Evolutionary conservation across 2,329 filamentous ascomycete genomes (phyloP).

Genomic region (Geosmithia flava): DNA sequence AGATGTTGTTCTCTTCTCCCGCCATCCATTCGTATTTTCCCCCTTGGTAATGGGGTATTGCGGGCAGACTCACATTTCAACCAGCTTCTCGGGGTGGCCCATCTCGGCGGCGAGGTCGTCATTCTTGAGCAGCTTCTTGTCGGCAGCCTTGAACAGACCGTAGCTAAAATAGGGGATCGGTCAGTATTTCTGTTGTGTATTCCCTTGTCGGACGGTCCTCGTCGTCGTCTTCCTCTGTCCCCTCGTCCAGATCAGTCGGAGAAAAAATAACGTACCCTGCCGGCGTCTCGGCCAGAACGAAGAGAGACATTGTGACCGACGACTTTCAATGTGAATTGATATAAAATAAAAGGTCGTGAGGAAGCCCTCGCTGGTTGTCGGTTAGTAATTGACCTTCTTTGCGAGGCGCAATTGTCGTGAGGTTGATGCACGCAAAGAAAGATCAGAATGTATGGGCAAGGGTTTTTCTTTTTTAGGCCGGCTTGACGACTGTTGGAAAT

Average conservation of each 20-base stretch:
- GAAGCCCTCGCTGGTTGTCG: conserved; percentile 9
- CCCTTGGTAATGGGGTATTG: background rate
- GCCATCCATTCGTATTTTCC: background rate
- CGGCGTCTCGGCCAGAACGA: conserved; percentile 88
- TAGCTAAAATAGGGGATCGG: conserved; percentile 51
- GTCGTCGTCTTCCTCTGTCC: background rate
- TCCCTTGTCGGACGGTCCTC: background rate
- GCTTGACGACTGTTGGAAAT: conserved; percentile 19
- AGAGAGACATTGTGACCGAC: conserved; percentile 61
- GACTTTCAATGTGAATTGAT: background rate
- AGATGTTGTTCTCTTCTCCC: background rate
- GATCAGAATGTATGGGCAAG: conserved; percentile 4
- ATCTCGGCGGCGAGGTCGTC: conserved; percentile 67
- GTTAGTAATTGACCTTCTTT: conserved; percentile 16
- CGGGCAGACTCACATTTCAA: conserved; percentile 56
- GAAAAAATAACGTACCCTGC: conserved; percentile 48
- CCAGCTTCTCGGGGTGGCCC: conserved; percentile 70
- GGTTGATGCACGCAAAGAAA: background rate
- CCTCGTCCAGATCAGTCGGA: background rate
- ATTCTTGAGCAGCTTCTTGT: conserved; percentile 94
- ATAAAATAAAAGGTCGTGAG: background rate
- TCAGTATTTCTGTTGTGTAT: conserved; percentile 1
- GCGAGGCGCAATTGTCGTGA: conserved; percentile 21
- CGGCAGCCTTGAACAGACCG: conserved; percentile 94
- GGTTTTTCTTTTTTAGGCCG: conserved; percentile 16